Evolutionary conservation across 2,329 filamentous ascomycete species (phyloP), one percentile per base, ranked within the genome.

Genomic region (Penicillium sp.): DNA sequence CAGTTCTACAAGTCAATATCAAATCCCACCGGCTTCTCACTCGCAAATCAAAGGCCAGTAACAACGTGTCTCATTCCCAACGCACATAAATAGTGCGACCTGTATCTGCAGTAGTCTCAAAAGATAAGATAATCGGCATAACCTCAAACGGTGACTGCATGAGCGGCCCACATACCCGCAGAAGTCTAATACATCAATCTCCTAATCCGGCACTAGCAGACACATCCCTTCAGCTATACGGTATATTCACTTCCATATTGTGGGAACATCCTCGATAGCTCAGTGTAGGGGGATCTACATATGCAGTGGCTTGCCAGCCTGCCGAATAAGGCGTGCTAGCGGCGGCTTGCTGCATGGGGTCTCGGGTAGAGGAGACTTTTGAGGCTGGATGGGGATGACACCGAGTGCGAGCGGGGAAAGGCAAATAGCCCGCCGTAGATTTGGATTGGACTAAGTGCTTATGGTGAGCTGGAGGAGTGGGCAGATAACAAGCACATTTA

Each of bases 301-400:
- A 43, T 43, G 26, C 19, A 40, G 47, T 35, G 29, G 19, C 47
- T 19, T 45, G 27, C 16, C 19, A 7, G 23, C 39, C 16, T 34
- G 8, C 29, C 23, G 7, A 30, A 45, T 23, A 51, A 51, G 10
- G 23, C 40, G 40, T 36, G n/a, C 30, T 50, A 51, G 48, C 30
- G 40, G 23, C 48, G 48, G 48, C 23, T 38, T 51, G 48, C 14
- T 45, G 48, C 48, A 51, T 44, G 40, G 4, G 19, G 30, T 50
- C 16, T 51, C 40, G 40, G 40, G 40, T 36, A 14, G 47, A 27
- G 30, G 19, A 13, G 5, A 26, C n/a, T 26, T 8, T 6, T 39
- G 8, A 4, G 6, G 29, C 29, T 19, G 16, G 13, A 43, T 27
- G n/a, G 11, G 34, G 13, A 23, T 43, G 30, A 27, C 18, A 36